Percentiles rank a stretch among this genome's conserved stretches.
These are phyloP conservation scores for Skeletonema costatum DNA, from an alignment of 108 stramenopile species.

Conservation along the genomic window DNA sequence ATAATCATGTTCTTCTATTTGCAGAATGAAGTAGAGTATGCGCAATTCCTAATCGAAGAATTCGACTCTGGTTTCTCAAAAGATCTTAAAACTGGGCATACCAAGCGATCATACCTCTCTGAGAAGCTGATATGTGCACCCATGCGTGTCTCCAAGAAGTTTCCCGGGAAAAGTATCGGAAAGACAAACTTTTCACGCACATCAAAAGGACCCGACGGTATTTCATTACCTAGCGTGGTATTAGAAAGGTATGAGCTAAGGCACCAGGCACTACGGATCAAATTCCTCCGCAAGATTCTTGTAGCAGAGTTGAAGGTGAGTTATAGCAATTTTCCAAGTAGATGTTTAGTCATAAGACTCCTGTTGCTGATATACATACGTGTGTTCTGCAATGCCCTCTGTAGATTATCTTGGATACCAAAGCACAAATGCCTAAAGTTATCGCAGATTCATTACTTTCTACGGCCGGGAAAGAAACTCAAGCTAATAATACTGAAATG, in stretches of 20 bases:
- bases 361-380: neutral
- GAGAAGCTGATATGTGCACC: slow-evolving; percentile 34
- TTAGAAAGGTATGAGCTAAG: slow-evolving; percentile 3
- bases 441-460: neutral
- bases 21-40: slow-evolving; percentile 38
- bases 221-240: neutral
- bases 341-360: neutral
- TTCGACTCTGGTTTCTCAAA: slow-evolving; percentile 24
- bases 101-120: slow-evolving; percentile 37
- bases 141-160: slow-evolving; percentile 46
- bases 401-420: neutral
- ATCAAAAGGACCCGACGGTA: slow-evolving; percentile 5
- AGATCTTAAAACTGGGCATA: slow-evolving; percentile 13
- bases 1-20: neutral
- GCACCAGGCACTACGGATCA: slow-evolving; percentile 25
- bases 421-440: neutral
- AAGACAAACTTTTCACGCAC: slow-evolving; percentile 14
- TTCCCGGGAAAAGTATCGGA: slow-evolving; percentile 33
- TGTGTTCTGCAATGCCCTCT: neutral
- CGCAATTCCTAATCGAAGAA: slow-evolving; percentile 31
- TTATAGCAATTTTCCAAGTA: slow-evolving; percentile 7
- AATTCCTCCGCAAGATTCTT: slow-evolving; percentile 21
- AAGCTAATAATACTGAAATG: neutral
- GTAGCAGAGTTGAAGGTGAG: slow-evolving; percentile 1
- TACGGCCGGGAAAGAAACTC: neutral